These are phyloP conservation scores for Leucocoprinus birnbaumii DNA, from an alignment of 768 basidiomycete species.

Conservation along the genomic window DNA sequence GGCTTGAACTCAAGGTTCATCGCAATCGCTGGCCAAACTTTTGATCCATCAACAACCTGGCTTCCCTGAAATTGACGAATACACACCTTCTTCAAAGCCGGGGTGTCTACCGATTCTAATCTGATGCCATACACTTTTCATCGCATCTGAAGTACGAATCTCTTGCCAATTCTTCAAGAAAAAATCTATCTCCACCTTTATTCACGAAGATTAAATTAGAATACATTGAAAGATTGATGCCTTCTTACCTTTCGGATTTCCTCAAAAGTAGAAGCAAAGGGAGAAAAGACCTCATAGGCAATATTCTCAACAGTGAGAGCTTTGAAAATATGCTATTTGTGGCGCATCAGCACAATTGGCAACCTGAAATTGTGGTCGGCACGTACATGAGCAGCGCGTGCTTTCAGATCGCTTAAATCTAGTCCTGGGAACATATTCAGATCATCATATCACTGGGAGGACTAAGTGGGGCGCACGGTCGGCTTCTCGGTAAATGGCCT, in stretches of 20 bases:
- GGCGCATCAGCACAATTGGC: neutral
- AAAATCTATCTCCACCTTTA: slow-evolving; percentile 65
- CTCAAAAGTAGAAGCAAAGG: slow-evolving; percentile 79
- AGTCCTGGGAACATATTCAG: slow-evolving; percentile 45
- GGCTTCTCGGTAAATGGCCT: slow-evolving; percentile 80
- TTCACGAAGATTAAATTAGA: slow-evolving; percentile 25
- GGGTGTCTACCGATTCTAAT: slow-evolving; percentile 81
- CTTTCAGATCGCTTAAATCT: slow-evolving; percentile 68
- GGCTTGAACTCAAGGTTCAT: slow-evolving; percentile 61
- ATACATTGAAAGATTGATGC: neutral
- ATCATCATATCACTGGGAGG: neutral
- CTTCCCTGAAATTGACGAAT: neutral
- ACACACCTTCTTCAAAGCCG: slow-evolving; percentile 80
- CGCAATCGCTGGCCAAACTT: slow-evolving; percentile 69
- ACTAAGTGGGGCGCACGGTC: slow-evolving; percentile 53
- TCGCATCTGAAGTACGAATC: slow-evolving; percentile 78
- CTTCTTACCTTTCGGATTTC: slow-evolving; percentile 67
- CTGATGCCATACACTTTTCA: slow-evolving; percentile 83
- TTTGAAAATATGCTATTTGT: slow-evolving; percentile 64
- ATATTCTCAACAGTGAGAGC: slow-evolving; percentile 78
- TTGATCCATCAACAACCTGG: neutral
- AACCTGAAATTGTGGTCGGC: neutral
- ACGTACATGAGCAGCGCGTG: slow-evolving; percentile 57
- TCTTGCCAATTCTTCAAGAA: slow-evolving; percentile 83
- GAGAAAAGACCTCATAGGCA: slow-evolving; percentile 82